Base-by-base conservation (phyloP, 2,329 filamentous ascomycete species). In the Trematosphaeria pertusa region DNA sequence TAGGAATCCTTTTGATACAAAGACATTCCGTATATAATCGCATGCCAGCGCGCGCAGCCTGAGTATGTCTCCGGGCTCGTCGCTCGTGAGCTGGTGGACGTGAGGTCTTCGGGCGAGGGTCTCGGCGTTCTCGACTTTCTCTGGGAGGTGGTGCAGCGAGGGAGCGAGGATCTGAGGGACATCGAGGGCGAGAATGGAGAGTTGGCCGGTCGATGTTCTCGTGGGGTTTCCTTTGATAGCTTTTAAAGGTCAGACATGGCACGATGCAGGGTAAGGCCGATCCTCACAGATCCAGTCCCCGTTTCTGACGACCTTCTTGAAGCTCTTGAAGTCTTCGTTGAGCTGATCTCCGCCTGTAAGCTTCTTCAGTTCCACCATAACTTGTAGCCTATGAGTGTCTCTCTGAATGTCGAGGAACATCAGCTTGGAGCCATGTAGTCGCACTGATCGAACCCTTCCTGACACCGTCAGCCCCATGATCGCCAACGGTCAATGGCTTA, bases 281-380 rank as follows among this genome's bases (percentile, higher is more conserved):
- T 15, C 79, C 87, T 75, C 80, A 91, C 88, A 86, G 66, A 93
- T 85, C 67, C 89, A 87, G 75, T 97, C 94, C 53, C 94, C 94
- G 59, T 88, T 83, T 57, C 88, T 84, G 37, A 92, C 78, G 43
- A 89, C 72, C 52, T 84, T 84, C 53, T 82, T 81, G 52, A 88
- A 82, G 30, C 81, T 70, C 61, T 82, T 86, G 67, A 83, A 84
- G 12, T 65, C 59, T n/a, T 76, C 72, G 1, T 68, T 56, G 3
- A 69, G 61, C 8, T 74, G 71, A n/a, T 69, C 51, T n/a, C 64
- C 50, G 12, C 40, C 28, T 12, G 68, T 67, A 50, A 80, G 64
- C 40, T 78, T 81, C 48, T 79, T 78, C 59, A 86, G 79, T 71
- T 89, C 88, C 70, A 88, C 81, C 76, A 96, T 85, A 51, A 87